A percentile compares a stretch with the other conserved stretches of the same genome.
Conservation (phyloP, 116 monocot genomes). For the Iris pallida region DNA sequence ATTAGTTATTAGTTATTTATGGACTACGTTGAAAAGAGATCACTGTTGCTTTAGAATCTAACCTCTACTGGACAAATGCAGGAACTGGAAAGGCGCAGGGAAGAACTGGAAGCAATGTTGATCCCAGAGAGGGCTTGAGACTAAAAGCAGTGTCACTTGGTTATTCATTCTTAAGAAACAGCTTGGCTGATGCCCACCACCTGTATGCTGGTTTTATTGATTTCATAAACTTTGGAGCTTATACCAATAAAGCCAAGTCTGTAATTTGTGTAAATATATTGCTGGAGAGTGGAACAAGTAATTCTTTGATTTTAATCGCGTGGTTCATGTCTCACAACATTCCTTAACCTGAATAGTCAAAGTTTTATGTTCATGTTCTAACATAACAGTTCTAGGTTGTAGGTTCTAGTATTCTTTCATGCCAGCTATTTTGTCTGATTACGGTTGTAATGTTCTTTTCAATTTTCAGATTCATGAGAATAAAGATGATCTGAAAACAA, state of each 20-base stretch:
- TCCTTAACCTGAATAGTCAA: too few relatives aligned
- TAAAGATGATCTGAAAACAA: too few relatives aligned
- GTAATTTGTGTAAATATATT: not conserved
- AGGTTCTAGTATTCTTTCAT: too few relatives aligned
- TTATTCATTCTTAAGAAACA: not conserved
- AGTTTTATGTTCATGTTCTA: too few relatives aligned
- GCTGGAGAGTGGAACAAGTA: not conserved
- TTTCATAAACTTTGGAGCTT: not conserved
- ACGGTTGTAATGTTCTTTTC: too few relatives aligned
- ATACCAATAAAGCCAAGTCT: not conserved
- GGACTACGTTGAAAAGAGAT: not conserved
- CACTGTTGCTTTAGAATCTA: not conserved
- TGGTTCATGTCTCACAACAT: too few relatives aligned
- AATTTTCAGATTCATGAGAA: too few relatives aligned
- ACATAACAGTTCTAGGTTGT: too few relatives aligned
- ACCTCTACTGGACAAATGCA: slow-evolving; percentile 20
- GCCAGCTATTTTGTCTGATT: too few relatives aligned
- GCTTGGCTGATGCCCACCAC: not conserved
- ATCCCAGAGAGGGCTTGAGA: slow-evolving; percentile 22
- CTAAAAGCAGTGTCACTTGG: not conserved
- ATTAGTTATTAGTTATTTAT: not conserved
- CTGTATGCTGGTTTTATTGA: not conserved
- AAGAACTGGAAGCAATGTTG: slow-evolving; percentile 50
- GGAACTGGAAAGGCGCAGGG: slow-evolving; percentile 48
- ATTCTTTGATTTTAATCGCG: not conserved